Base-by-base conservation (phyloP, 2,329 filamentous ascomycete genomes). In the Aureobasidium sp. region DNA sequence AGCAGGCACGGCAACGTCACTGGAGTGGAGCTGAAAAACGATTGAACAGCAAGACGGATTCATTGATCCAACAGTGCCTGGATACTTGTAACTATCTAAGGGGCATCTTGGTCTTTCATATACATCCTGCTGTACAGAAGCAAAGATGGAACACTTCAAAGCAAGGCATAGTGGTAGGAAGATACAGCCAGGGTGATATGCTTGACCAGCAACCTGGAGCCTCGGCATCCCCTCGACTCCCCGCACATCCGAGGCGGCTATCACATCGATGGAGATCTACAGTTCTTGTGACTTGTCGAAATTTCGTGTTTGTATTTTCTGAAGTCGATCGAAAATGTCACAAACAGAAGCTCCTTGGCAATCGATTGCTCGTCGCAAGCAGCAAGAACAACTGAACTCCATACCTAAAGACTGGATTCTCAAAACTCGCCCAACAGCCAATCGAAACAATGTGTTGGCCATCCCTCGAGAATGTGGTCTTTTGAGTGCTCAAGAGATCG, bases 381-480 rank as follows among this genome's bases (percentile, higher is more conserved):
- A 77, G 64, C 71, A 73, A 39, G 70, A 79, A 64, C 75, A 75
- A 54, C 65, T 62, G 32, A 66, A 69, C 16, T 68, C 73, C 29
- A 79, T 81, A 61, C 78, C 78, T 4, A 64, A 67, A 48, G 72
- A 72, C 66, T 81, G 78, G 77, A 73, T 68, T n/a, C 68, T 81
- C 44, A 58, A 61, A 29, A 67, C 47, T n/a, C 67, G 3, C 14
- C 69, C 53, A 71, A 66, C 61, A 66, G 49, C 58, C 8, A 65
- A 61, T 58, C 71, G 55, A n/a, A 63, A 62, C 34, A 72, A 76
- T 57, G 75, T 82, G 27, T 74, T 81, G 57, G 72, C 78, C 32
- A 71, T 84, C 10, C 82, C 82, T 3, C 73, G 76, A n/a, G 73
- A 73, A 54, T 81, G 81, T 66, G 81, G 81, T 29, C 5, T 62